Conservation (phyloP, 176 grass and related monocot species). For the Eleusine indica region DNA sequence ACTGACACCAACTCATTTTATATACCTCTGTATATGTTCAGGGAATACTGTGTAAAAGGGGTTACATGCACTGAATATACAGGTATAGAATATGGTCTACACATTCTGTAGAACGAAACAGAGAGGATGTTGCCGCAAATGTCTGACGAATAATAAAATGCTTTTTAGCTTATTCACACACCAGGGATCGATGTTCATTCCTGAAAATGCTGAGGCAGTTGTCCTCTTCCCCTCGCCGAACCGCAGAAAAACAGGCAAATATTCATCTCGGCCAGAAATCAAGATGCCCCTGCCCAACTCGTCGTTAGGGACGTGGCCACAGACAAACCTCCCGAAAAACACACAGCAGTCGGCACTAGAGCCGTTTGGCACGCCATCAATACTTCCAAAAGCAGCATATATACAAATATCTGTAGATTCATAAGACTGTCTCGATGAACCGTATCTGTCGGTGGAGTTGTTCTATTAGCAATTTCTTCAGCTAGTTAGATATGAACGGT, state of each 20-base stretch:
- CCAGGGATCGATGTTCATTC: neutral
- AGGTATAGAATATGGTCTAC: neutral
- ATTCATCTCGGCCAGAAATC: slow-evolving; percentile 28
- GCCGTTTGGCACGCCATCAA: neutral
- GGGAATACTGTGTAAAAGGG: no score
- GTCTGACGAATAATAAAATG: neutral
- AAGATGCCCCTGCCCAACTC: slow-evolving; percentile 26
- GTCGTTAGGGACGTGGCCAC: slow-evolving; percentile 25
- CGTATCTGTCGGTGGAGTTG: slow-evolving; percentile 28
- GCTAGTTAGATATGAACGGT: neutral
- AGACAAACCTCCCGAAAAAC: neutral
- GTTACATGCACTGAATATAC: neutral
- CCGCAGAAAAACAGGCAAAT: slow-evolving; percentile 32
- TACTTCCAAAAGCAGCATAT: neutral
- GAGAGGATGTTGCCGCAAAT: neutral
- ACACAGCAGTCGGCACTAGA: neutral
- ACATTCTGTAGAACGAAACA: neutral
- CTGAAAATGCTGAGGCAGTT: slow-evolving; percentile 35
- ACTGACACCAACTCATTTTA: no score
- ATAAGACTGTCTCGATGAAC: neutral
- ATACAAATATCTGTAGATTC: neutral
- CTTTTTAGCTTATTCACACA: neutral
- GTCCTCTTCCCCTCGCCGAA: slow-evolving; percentile 8
- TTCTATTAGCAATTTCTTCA: neutral
- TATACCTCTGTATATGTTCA: no score